Conservation (phyloP, 805 yeast species). For the Naumovozyma castellii region DNA sequence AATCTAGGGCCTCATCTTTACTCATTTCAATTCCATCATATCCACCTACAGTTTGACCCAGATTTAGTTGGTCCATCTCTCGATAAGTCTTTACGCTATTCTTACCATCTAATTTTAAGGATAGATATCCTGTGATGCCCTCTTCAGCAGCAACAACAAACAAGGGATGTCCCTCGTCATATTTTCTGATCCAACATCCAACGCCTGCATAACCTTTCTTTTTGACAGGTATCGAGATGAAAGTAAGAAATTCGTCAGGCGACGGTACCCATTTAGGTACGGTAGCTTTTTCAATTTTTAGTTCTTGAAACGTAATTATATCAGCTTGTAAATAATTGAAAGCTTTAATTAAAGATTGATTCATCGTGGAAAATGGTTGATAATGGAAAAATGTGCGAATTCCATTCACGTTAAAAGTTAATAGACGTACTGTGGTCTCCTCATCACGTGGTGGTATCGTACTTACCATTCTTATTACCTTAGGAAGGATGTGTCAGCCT, state of each 20-base stretch:
- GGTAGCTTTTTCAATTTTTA: constrained; percentile 50
- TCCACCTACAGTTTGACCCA: constrained; percentile 51
- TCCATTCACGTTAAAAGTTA: constrained; percentile 82
- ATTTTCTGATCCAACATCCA: constrained; percentile 62
- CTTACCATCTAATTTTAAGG: constrained; percentile 11
- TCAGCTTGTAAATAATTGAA: constrained; percentile 57
- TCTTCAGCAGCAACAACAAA: constrained; percentile 70
- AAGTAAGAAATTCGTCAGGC: constrained; percentile 50
- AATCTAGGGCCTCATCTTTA: constrained; percentile 30
- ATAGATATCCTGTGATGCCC: constrained; percentile 68
- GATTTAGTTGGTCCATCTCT: constrained; percentile 4
- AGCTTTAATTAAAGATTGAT: constrained; percentile 29
- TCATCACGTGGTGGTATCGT: neutral
- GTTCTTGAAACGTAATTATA: constrained; percentile 77
- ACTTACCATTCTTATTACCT: neutral
- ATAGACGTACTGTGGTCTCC: constrained; percentile 28
- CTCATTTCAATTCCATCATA: constrained; percentile 38
- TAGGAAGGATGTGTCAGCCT: too few relatives aligned
- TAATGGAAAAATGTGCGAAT: constrained; percentile 69
- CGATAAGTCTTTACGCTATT: constrained; percentile 10
- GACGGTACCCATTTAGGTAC: constrained; percentile 37
- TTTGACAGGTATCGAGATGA: constrained; percentile 53
- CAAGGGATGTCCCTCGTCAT: constrained; percentile 36
- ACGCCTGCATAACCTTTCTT: constrained; percentile 91
- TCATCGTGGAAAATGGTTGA: constrained; percentile 66